A percentile compares a stretch with the other conserved stretches of the same genome.
Evolutionary conservation across 495 filamentous ascomycete genomes (phyloP).

Genomic region (Parathielavia appendiculata): DNA sequence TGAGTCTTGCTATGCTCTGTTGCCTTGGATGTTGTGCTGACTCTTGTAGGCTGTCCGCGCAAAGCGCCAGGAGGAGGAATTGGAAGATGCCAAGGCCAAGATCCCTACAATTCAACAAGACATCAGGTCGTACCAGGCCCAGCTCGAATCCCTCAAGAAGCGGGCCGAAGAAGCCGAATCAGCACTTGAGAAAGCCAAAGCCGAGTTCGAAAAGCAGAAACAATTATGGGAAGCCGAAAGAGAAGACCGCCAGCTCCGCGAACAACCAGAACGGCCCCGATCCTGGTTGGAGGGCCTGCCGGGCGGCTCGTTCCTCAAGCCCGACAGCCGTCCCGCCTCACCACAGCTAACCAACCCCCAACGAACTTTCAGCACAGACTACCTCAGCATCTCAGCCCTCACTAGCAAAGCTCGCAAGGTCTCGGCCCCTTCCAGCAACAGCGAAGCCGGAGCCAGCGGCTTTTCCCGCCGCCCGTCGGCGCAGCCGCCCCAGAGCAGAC

Average conservation of each 20-base stretch:
- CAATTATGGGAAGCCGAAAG: constrained; percentile 66
- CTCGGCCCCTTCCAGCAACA: constrained; percentile 43
- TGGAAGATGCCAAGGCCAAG: constrained; percentile 64
- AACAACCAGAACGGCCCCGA: constrained; percentile 65
- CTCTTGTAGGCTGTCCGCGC: constrained; percentile 59
- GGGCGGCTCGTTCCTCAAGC: constrained; percentile 33
- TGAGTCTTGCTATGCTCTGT: constrained; percentile 39
- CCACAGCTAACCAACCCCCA: constrained; percentile 39
- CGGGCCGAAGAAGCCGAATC: constrained; percentile 61
- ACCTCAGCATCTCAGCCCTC: constrained; percentile 41
- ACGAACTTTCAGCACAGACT: constrained; percentile 46
- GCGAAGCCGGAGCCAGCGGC: constrained; percentile 34
- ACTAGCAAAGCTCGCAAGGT: constrained; percentile 40
- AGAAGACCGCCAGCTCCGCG: constrained; percentile 56
- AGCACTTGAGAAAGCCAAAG: constrained; percentile 49
- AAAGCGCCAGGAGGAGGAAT: constrained; percentile 74
- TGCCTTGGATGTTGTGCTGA: constrained; percentile 25
- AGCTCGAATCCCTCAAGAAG: constrained; percentile 58
- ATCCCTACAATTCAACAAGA: constrained; percentile 56
- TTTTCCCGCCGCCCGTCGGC: constrained; percentile 37
- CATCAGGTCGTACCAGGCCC: constrained; percentile 52
- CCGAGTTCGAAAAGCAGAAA: constrained; percentile 45
- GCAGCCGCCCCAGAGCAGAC: constrained; percentile 36
- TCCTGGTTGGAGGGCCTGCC: constrained; percentile 65
- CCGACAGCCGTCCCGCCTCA: constrained; percentile 43